Conservation (phyloP, 75 land plant genomes). For the Pseudotsuga menziesii region DNA sequence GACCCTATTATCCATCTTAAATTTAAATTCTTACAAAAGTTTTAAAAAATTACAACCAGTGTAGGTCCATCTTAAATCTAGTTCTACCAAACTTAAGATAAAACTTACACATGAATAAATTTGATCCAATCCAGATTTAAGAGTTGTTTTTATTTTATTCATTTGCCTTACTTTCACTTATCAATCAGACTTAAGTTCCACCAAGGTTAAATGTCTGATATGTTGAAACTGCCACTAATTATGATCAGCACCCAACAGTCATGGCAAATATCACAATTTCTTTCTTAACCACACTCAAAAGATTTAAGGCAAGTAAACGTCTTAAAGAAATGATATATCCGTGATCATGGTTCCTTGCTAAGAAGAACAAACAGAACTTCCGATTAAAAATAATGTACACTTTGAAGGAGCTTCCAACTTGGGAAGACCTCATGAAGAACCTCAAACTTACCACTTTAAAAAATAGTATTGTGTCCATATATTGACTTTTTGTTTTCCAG, state of each 20-base stretch:
- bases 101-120: too few relatives aligned
- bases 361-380: not conserved
- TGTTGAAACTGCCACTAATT: not conserved
- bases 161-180: too few relatives aligned
- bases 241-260: not conserved
- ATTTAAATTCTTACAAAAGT: too few relatives aligned
- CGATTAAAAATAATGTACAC: not conserved
- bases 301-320: not conserved
- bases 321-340: not conserved
- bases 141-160: too few relatives aligned
- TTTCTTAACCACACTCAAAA: not conserved
- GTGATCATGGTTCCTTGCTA: not conserved
- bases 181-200: not conserved
- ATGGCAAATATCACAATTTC: not conserved
- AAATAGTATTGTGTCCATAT: conserved; percentile 91
- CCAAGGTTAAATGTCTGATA: not conserved
- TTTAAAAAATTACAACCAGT: too few relatives aligned
- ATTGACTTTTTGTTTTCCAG: conserved; percentile 79
- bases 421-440: not conserved
- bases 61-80: too few relatives aligned
- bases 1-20: too few relatives aligned
- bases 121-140: too few relatives aligned
- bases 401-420: too few relatives aligned
- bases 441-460: conserved; percentile 81
- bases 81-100: too few relatives aligned